phyloP scores from a whole-genome alignment of 2,329 filamentous ascomycete genomes.

The Penicillium expansum region DNA sequence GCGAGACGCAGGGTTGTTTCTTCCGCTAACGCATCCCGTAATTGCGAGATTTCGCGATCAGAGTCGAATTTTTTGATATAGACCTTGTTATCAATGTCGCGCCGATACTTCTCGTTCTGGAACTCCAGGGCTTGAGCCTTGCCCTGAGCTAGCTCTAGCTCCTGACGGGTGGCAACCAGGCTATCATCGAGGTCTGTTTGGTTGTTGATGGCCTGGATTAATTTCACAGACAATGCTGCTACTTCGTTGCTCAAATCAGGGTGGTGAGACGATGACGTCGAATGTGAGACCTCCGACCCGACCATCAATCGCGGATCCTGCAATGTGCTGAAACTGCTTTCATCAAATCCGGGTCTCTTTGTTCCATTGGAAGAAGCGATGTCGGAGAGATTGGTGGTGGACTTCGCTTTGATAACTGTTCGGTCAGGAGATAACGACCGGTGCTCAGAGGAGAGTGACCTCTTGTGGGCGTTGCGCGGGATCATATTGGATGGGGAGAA shows the following conservation, averaged over 20 bases:
- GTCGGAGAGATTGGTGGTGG: constrained; percentile 42
- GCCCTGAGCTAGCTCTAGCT: constrained; percentile 70
- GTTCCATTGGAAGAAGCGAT: constrained; percentile 30
- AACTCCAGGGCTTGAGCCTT: constrained; percentile 67
- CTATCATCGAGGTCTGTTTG: constrained; percentile 90
- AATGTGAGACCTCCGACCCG: constrained; percentile 36
- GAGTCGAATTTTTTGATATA: constrained; percentile 71
- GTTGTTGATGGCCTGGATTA: constrained; percentile 96
- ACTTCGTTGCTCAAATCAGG: constrained; percentile 72
- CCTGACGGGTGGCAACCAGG: constrained; percentile 75
- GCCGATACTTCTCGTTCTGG: constrained; percentile 67
- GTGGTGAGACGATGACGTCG: constrained; percentile 44
- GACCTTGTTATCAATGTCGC: constrained; percentile 67
- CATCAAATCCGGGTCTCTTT: constrained; percentile 28
- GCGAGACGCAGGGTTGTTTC: constrained; percentile 64
- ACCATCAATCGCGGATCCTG: constrained; percentile 43
- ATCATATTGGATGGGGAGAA: constrained; percentile 40
- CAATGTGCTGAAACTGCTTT: constrained; percentile 48
- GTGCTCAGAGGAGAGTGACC: constrained; percentile 38
- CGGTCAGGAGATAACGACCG: constrained; percentile 36
- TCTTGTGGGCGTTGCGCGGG: constrained; percentile 36
- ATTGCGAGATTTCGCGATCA: constrained; percentile 66
- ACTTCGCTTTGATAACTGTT: constrained; percentile 45
- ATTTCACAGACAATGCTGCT: constrained; percentile 85
- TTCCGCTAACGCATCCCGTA: constrained; percentile 59